Evolutionary conservation across 2,329 filamentous ascomycete species (phyloP).

Genomic region (Colletotrichum sp.): DNA sequence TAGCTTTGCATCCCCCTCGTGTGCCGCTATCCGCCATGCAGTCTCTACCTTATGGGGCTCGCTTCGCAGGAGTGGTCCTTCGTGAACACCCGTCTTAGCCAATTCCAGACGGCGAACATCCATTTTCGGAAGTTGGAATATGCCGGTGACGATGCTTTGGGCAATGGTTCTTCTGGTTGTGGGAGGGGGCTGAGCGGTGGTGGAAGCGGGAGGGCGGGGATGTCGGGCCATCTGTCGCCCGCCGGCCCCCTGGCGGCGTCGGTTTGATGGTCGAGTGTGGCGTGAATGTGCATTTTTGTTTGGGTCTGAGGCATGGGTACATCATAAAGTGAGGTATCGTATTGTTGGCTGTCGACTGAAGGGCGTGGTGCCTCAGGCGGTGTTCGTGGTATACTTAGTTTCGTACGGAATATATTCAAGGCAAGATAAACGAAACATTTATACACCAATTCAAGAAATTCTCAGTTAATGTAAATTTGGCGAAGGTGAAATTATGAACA

Average conservation of each 20-base stretch:
- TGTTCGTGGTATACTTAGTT: background rate
- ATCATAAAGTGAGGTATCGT: background rate
- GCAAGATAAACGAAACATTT: background rate
- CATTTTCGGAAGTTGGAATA: conserved; percentile 3
- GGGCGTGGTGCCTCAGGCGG: background rate
- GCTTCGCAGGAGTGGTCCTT: background rate
- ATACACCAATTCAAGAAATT: background rate
- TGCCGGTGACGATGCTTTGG: background rate
- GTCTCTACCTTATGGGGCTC: background rate
- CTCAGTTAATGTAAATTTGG: background rate
- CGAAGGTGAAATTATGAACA: background rate
- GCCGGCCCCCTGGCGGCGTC: background rate
- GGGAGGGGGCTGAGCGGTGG: conserved; percentile 3
- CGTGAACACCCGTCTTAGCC: background rate
- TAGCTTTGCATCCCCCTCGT: background rate
- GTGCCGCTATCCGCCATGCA: background rate
- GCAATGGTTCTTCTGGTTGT: background rate
- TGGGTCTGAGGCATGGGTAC: background rate
- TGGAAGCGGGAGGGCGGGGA: conserved; percentile 5
- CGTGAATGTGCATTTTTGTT: background rate
- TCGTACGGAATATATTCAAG: background rate
- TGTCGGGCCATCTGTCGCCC: background rate
- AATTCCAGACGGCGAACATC: background rate
- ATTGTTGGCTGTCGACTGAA: background rate
- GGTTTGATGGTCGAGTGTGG: background rate